Base-by-base conservation (phyloP, 139 green algal species). In the Coelastrella sp. region DNA sequence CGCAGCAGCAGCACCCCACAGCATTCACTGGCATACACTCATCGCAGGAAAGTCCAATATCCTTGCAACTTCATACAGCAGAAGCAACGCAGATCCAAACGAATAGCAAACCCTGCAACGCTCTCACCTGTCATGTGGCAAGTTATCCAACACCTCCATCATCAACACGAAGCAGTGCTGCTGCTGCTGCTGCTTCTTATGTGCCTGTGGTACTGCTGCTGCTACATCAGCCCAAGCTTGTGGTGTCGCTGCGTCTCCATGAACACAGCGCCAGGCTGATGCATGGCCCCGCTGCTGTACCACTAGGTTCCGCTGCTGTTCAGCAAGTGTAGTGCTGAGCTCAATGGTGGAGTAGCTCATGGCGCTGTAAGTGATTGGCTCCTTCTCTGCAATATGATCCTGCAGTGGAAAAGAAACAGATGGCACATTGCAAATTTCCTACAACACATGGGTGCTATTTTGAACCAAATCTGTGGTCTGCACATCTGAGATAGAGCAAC, bases 101-200 rank as follows among this genome's bases (percentile, higher is more conserved):
- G n/a, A n/a, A n/a, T n/a, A n/a, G n/a, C n/a, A n/a, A n/a, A n/a
- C n/a, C 45, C 45, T 23, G 45, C 45, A 23, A 57, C 45, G 11
- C 5, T 41, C 66, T 35, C 2, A 80, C 89, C 88, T 91, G 84
- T 94, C 92, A 79, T 95, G 92, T 5, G 92, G 89, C 59, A 98
- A 79, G 89, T 98, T 98, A 89, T 98, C 95, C 75, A 98, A 88
- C 71, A 98, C 94, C 90, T 98, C 94, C 85, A 93, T 93, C 74
- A 87, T 89, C 17, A 96, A 60, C 30, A 97, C 86, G 62, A 92
- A 94, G 43, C 57, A 87, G 62, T 92, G 89, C 48, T 84, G 38
- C 15, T 66, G 45, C 45, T 37, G 71, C 71, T 79, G 71, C 71
- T 80, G 71, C 71, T 13, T 7, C 40, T 27, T 19, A 9, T 21